These are phyloP conservation scores for Musa beccarii DNA, from an alignment of 176 grass and related monocot genomes.

Conservation along the genomic window DNA sequence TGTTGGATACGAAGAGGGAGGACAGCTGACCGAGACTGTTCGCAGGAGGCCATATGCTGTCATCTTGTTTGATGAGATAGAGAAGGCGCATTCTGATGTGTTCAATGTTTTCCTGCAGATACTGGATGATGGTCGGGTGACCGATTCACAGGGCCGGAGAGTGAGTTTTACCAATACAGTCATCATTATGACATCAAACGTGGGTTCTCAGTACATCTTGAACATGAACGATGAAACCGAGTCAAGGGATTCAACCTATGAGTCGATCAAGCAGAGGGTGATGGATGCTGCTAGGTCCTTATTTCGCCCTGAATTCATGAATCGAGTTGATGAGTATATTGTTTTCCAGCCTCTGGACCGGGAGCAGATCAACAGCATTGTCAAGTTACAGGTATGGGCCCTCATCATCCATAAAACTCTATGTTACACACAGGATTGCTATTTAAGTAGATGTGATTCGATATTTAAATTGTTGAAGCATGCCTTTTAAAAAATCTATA, in stretches of 20 bases:
- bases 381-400: conserved; percentile 68
- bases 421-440: background rate
- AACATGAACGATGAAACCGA: conserved; percentile 77
- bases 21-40: conserved; percentile 83
- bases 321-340: conserved; percentile 90
- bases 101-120: conserved; percentile 98
- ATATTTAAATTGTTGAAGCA: too few relatives aligned
- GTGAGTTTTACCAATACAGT: conserved; percentile 82
- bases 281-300: conserved; percentile 93
- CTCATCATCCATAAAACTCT: background rate
- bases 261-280: conserved; percentile 81
- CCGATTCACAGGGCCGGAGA: conserved; percentile 87
- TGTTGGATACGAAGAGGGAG: conserved; percentile 98
- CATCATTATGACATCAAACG: conserved; percentile 98
- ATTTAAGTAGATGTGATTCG: too few relatives aligned
- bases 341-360: conserved; percentile 88
- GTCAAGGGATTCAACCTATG: conserved; percentile 46
- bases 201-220: conserved; percentile 90
- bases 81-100: conserved; percentile 95
- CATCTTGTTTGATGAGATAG: conserved; percentile 95
- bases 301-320: conserved; percentile 97
- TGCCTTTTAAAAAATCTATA: too few relatives aligned
- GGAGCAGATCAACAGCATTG: conserved; percentile 72
- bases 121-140: conserved; percentile 88
- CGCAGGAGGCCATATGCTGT: conserved; percentile 79